These are phyloP conservation scores for Ligustrum vulgare DNA, from an alignment of 257 asterid species.

Conservation along the genomic window DNA sequence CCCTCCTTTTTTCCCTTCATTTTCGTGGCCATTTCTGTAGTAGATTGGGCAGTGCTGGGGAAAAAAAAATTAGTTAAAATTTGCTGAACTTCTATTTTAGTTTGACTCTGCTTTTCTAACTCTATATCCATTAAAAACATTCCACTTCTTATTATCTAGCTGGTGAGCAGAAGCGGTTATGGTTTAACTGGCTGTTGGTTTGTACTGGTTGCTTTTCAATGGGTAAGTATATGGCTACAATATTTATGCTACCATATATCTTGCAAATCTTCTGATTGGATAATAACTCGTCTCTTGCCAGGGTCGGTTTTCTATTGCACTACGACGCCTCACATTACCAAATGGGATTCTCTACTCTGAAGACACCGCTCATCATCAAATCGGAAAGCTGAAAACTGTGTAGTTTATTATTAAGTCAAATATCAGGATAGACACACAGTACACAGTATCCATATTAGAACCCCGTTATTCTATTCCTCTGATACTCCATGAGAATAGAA, in stretches of 20 bases:
- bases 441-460: neutral
- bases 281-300: constrained; percentile 31
- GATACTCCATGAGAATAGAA: neutral
- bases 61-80: too few relatives aligned
- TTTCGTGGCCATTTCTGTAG: neutral
- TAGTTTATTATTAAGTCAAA: constrained; percentile 19
- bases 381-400: constrained; percentile 45
- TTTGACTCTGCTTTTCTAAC: neutral
- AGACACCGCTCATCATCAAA: constrained; percentile 37
- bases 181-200: constrained; percentile 89
- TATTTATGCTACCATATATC: constrained; percentile 1
- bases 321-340: constrained; percentile 62
- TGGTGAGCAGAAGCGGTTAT: constrained; percentile 66
- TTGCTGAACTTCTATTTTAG: neutral
- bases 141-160: constrained; percentile 34
- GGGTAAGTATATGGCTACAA: constrained; percentile 50
- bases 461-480: too few relatives aligned
- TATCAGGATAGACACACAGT: neutral
- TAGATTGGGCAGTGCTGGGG: neutral
- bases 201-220: constrained; percentile 85
- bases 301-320: constrained; percentile 74
- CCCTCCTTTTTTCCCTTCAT: neutral
- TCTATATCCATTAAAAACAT: neutral
- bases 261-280: neutral
- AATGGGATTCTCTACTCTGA: constrained; percentile 61